Base-by-base conservation (phyloP, 352 stramenopile species). In the Pythium scleroteichum region DNA sequence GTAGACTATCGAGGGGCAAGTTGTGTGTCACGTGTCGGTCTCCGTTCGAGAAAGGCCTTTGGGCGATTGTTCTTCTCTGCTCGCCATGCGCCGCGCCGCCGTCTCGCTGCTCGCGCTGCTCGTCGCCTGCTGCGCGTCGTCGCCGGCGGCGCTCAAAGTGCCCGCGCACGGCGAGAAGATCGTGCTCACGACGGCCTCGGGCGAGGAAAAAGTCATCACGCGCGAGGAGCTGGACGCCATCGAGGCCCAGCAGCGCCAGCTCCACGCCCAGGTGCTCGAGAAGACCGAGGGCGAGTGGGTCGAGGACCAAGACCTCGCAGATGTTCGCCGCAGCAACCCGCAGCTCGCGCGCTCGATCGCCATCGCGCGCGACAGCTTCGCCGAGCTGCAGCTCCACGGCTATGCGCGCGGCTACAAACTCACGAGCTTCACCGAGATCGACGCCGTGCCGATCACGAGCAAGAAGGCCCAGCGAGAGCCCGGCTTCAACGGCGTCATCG, bases 391-490 rank as follows among this genome's bases (percentile, higher is more conserved):
- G 64, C 67, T 69, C 17, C 75, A 82, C 56, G 79, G 82, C 7
- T 86, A 87, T 59, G 82, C 82, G 3, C 71, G 66, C 23, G 77
- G 73, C 5, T 88, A 83, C 62, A 27, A 51, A 10, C 75, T 89
- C 53, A 20, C 67, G 29, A 68, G 82, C 52, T 91, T 89, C 44
- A 88, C 68, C 26, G 77, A 90, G 45, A 62, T 79, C 49, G 71
- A 53, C 24, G n/a, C 24, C n/a, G 13, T 71, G 62, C 17, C 74
- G 62, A 66, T 75, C 10, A 53, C 48, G 3, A 53, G 64, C 42
- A 73, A 71, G 44, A 70, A 72, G 20, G 62, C 72, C 3, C 50
- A 68, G 12, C 40, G 53, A 24, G 48, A 71, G 19, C 54, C 54
- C 17, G 26, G 59, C 35, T 55, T 56, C 24, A 59, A 73, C 19